phyloP scores from a whole-genome alignment of 768 basidiomycete genomes.

The Auriscalpium vulgare region DNA sequence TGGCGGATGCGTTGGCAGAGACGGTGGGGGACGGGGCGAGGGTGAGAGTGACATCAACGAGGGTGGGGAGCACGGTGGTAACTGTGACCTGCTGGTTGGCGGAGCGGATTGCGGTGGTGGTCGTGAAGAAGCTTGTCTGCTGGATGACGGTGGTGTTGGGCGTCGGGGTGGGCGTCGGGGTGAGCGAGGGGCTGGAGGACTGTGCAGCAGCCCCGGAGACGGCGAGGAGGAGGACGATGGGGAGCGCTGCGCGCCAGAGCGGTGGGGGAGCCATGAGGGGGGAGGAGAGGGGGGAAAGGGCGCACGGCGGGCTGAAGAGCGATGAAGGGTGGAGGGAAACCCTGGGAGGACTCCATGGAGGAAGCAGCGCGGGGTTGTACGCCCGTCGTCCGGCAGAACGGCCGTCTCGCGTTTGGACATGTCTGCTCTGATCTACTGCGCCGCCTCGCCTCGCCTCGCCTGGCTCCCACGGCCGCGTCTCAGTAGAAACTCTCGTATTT shows the following conservation, averaged over 20 bases:
- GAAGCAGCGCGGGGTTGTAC: no score
- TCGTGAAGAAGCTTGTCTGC: constrained; percentile 41
- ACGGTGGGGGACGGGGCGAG: constrained; percentile 38
- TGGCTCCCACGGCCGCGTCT: constrained; percentile 1
- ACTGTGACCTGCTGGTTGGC: constrained; percentile 42
- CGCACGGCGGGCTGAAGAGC: constrained; percentile 12
- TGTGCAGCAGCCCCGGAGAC: constrained; percentile 4
- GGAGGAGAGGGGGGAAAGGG: constrained; percentile 19
- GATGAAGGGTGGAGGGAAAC: neutral
- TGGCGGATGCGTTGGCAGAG: constrained; percentile 20
- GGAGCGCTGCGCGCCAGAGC: constrained; percentile 6
- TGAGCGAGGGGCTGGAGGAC: constrained; percentile 1
- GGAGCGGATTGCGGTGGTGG: constrained; percentile 30
- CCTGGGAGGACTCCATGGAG: no score
- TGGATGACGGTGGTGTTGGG: constrained; percentile 38
- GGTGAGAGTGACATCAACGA: constrained; percentile 55
- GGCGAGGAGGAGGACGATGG: constrained; percentile 19
- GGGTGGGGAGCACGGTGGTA: constrained; percentile 49
- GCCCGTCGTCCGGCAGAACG: no score
- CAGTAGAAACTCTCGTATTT: constrained; percentile 47
- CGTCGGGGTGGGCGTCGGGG: constrained; percentile 9
- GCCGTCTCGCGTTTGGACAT: no score
- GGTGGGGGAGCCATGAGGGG: constrained; percentile 13
- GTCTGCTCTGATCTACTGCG: no score
- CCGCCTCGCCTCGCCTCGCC: no score